Percentiles rank a stretch among this genome's conserved stretches.
Conservation (phyloP, 441 rosid genomes). For the Melastoma candidum region DNA sequence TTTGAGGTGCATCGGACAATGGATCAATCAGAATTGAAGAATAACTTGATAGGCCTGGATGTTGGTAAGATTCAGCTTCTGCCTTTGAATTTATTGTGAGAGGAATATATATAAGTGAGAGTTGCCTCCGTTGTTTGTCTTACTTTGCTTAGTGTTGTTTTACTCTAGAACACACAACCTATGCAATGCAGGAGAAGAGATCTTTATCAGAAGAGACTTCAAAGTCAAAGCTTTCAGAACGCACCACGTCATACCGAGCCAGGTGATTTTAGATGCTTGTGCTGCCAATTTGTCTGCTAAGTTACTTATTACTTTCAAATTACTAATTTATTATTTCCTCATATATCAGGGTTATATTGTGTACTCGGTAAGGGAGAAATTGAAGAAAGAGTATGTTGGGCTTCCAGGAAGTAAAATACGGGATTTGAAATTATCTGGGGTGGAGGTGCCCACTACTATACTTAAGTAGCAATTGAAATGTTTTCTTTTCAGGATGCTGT, state of each 20-base stretch:
- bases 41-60: slow-evolving; percentile 63
- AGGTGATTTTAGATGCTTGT: slow-evolving; percentile 27
- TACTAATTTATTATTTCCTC: slow-evolving; percentile 2
- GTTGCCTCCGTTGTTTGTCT: slow-evolving; percentile 3
- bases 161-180: slow-evolving; percentile 18
- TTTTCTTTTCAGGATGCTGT: not conserved
- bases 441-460: slow-evolving; percentile 44
- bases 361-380: slow-evolving; percentile 64
- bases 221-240: slow-evolving; percentile 92
- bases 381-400: slow-evolving; percentile 61
- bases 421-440: slow-evolving; percentile 68
- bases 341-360: slow-evolving; percentile 71
- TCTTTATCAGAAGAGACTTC: slow-evolving; percentile 56
- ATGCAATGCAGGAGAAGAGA: slow-evolving; percentile 64
- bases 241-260: slow-evolving; percentile 79
- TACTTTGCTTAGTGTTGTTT: slow-evolving; percentile 1
- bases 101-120: not conserved
- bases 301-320: not conserved
- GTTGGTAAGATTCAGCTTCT: slow-evolving; percentile 42
- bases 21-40: slow-evolving; percentile 69
- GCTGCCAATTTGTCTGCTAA: too few relatives aligned
- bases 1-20: slow-evolving; percentile 65
- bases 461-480: not conserved
- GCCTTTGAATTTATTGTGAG: slow-evolving; percentile 1
- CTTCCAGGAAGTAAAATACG: slow-evolving; percentile 59